A percentile compares a stretch with the other conserved stretches of the same genome.
phyloP scores from a whole-genome alignment of 345 rosid genomes.

The Moricandia moricandioides region DNA sequence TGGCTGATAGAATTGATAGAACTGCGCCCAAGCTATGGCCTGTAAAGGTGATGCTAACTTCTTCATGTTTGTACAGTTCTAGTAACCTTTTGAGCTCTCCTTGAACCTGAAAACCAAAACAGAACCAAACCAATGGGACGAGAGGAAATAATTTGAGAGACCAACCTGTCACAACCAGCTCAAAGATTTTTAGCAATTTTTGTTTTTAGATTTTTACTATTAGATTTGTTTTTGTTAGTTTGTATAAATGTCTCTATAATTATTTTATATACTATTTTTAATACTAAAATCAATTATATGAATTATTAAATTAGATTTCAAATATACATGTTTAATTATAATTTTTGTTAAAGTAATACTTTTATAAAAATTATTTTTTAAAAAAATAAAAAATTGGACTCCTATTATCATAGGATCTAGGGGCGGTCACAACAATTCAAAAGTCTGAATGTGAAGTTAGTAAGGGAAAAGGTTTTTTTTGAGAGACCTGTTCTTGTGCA shows the following conservation, averaged over 20 bases:
- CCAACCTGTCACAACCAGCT: background rate
- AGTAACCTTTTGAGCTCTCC: conserved; percentile 42
- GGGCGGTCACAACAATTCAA: background rate
- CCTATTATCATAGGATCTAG: background rate
- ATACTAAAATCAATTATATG: too few relatives aligned
- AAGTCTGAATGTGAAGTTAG: background rate
- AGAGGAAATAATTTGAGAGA: background rate
- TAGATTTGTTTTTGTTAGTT: too few relatives aligned
- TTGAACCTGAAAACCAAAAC: conserved; percentile 37
- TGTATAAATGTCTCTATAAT: too few relatives aligned
- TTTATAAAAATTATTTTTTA: too few relatives aligned
- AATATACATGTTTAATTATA: too few relatives aligned
- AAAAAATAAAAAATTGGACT: background rate
- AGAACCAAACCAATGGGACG: background rate
- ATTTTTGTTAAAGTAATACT: background rate
- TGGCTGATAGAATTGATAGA: conserved; percentile 48
- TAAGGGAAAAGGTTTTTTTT: background rate
- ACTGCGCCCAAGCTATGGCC: conserved; percentile 67
- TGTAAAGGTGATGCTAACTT: conserved; percentile 30
- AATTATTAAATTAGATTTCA: too few relatives aligned
- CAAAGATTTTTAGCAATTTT: too few relatives aligned
- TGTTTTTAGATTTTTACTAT: too few relatives aligned
- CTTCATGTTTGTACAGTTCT: conserved; percentile 46
- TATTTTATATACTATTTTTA: too few relatives aligned
- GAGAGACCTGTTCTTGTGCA: conserved; percentile 46